Conservation (phyloP, 257 asterid genomes). For the Galeopsis tetrahit region DNA sequence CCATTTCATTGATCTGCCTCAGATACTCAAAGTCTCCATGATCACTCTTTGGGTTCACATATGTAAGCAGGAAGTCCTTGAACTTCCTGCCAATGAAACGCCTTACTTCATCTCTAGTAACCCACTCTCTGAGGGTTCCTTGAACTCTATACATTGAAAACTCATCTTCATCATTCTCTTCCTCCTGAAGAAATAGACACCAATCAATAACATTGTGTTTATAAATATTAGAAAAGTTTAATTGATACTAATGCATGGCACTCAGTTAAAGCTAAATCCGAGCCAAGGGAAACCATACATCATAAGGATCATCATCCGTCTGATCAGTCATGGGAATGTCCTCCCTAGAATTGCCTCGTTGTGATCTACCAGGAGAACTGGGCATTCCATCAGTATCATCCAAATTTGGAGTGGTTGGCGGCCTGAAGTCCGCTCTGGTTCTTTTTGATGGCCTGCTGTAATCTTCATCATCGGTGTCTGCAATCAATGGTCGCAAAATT, state of each 20-base stretch:
- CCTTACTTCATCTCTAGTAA: conserved; percentile 98
- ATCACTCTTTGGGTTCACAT: conserved; percentile 76
- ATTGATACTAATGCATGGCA: background rate
- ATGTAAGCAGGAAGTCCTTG: conserved; percentile 86
- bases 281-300: conserved; percentile 48
- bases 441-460: conserved; percentile 79
- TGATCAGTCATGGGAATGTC: conserved; percentile 91
- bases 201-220: conserved; percentile 5
- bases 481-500: conserved; percentile 27
- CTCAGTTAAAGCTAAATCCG: conserved; percentile 9
- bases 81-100: conserved; percentile 91
- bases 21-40: conserved; percentile 88
- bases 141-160: conserved; percentile 91
- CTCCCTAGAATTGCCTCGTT: conserved; percentile 66
- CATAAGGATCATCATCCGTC: conserved; percentile 79
- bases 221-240: background rate
- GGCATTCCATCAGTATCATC: conserved; percentile 83
- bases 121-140: conserved; percentile 99
- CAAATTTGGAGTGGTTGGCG: conserved; percentile 57
- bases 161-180: conserved; percentile 84
- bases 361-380: conserved; percentile 82
- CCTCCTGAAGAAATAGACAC: conserved; percentile 59
- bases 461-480: conserved; percentile 91
- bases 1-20: conserved; percentile 97
- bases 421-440: conserved; percentile 68